Conservation (phyloP, 2,329 filamentous ascomycete species). For the Curvularia eragrostidis region DNA sequence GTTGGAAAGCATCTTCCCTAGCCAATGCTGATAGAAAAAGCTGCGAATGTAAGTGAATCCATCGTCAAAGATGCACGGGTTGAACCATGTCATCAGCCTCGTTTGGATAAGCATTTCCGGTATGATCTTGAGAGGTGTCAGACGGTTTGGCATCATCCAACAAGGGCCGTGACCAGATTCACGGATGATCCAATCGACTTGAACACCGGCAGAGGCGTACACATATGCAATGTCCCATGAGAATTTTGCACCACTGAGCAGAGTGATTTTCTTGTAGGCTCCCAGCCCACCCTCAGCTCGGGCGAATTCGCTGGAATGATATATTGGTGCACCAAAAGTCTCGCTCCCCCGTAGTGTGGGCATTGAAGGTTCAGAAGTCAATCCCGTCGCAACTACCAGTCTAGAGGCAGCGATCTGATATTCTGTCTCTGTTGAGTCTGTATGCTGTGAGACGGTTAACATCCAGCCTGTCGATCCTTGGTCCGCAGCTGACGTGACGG, state of each 20-base stretch:
- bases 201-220: constrained; percentile 58
- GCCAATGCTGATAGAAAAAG: constrained; percentile 63
- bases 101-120: constrained; percentile 70
- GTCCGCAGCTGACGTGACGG: constrained; percentile 58
- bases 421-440: not conserved
- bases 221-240: constrained; percentile 68
- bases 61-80: constrained; percentile 76
- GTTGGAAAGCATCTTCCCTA: constrained; percentile 64
- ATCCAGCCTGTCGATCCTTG: constrained; percentile 34
- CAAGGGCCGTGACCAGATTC: constrained; percentile 63
- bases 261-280: constrained; percentile 50
- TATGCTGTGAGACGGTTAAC: constrained; percentile 17
- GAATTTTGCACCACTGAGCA: constrained; percentile 69
- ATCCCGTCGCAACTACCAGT: constrained; percentile 67
- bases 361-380: constrained; percentile 65
- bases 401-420: constrained; percentile 48
- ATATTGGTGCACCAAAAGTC: constrained; percentile 60
- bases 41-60: constrained; percentile 63
- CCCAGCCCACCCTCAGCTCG: constrained; percentile 48
- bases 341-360: constrained; percentile 60
- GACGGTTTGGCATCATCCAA: constrained; percentile 65
- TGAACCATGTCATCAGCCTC: constrained; percentile 74
- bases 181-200: constrained; percentile 66
- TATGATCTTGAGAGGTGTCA: constrained; percentile 70
- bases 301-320: constrained; percentile 64